Conservation (phyloP, 345 rosid species). For the Boechera stricta region DNA sequence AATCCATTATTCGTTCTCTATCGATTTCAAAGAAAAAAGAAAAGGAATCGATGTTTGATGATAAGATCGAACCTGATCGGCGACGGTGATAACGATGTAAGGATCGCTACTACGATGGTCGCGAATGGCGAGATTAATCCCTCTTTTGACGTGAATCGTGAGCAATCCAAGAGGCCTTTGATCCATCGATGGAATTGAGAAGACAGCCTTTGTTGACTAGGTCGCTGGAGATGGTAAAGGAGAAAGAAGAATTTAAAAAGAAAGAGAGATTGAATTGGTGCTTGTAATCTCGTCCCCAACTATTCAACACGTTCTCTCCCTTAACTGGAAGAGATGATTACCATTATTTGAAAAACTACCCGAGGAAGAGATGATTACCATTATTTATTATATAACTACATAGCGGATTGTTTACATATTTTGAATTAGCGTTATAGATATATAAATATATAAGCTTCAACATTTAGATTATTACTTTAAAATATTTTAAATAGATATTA, state of each 20-base stretch:
- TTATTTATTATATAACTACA: no score
- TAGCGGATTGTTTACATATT: no score
- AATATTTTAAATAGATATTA: no score
- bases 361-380: no score
- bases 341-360: no score
- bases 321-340: no score
- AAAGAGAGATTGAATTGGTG: neutral
- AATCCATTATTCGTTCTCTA: neutral
- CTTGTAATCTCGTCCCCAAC: conserved; percentile 28
- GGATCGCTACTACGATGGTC: conserved; percentile 65
- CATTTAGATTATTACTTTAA: no score
- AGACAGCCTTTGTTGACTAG: neutral
- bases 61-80: conserved; percentile 48
- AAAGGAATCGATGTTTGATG: neutral
- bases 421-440: no score
- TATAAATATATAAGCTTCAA: no score
- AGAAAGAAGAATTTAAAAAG: neutral
- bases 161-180: conserved; percentile 52
- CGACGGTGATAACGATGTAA: conserved; percentile 56
- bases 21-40: neutral
- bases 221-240: neutral
- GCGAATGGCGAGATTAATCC: conserved; percentile 55
- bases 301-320: conserved; percentile 43
- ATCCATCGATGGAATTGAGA: conserved; percentile 46
- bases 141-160: conserved; percentile 51